Base-by-base conservation (phyloP, 805 yeast genomes). In the Wickerhamomyces pijperi region DNA sequence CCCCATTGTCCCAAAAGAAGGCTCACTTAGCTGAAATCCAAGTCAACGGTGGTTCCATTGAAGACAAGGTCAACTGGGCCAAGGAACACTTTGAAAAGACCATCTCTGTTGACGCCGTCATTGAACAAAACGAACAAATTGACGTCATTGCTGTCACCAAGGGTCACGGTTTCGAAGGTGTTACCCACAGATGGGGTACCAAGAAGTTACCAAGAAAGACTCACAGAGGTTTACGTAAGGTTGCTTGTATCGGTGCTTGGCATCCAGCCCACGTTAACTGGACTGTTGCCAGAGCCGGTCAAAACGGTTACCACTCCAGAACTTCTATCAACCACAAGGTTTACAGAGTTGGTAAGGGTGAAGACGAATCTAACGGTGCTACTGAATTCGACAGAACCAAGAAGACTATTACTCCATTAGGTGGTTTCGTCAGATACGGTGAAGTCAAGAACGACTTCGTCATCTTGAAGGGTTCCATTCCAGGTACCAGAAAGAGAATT, bases 161-260 rank as follows among this genome's bases (percentile, higher is more conserved):
- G 81, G 99, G 99, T 92, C 96, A 92, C 80, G 99, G 99, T 81
- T 88, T 84, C 86, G 98, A 92, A 76, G 99, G 99, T 88, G 97
- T 90, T 64, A 92, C 99, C 78, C 96, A 88, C 87, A 86, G 99
- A 85, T 92, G 97, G 97, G 99, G 99, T 70, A 92, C 98, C 83
- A 94, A 88, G 88, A 88, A 83, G 81, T 78, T 92, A 60, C 98
- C 99, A 75, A 87, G 99, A 79, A 92, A 92, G 94, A 92, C 99
- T 70, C 99, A 92, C 75, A 88, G 97, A 84, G 99, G 99, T 90
- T 78, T 90, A 70, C 87, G 99, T 82, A 92, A 92, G 86, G 99
- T 92, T 74, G 99, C 98, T 67, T 92, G 99, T 86, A 92, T 92
- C 65, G 99, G 99, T 82, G 97, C 99, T 68, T 92, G 99, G 99